These are phyloP conservation scores for Sungouiozyma ichnusensis DNA, from an alignment of 805 yeast species.

Conservation along the genomic window DNA sequence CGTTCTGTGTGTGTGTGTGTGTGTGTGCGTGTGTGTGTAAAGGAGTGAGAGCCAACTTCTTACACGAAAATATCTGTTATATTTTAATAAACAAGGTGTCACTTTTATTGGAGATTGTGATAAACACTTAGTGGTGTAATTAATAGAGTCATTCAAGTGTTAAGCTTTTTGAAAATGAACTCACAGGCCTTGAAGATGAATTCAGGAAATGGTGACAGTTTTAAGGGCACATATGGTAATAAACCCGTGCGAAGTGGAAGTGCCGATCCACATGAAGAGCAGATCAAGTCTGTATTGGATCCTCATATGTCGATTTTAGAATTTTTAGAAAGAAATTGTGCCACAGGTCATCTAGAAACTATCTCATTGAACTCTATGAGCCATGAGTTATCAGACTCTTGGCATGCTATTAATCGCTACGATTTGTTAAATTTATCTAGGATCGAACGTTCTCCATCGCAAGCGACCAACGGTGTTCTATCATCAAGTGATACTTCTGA, in stretches of 20 bases:
- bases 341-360: not conserved
- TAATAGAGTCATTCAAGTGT: not conserved
- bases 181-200: not conserved
- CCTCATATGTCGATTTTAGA: constrained; percentile 26
- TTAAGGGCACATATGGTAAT: too few species aligned
- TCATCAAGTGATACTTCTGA: constrained; percentile 28
- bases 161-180: not conserved
- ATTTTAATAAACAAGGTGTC: too few species aligned
- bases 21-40: too few species aligned
- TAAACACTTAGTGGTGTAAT: too few species aligned
- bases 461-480: constrained; percentile 10
- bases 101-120: not conserved
- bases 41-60: too few species aligned
- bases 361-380: not conserved
- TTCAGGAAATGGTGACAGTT: not conserved
- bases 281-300: constrained; percentile 22
- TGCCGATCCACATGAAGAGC: too few species aligned
- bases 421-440: constrained; percentile 5
- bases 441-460: constrained; percentile 12
- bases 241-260: too few species aligned
- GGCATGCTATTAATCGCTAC: constrained; percentile 21
- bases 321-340: constrained; percentile 9
- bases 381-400: constrained; percentile 18
- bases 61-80: too few species aligned
- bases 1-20: too few species aligned